Evolutionary conservation across 2,329 filamentous ascomycete genomes (phyloP), one percentile per base, ranked within the genome.

Genomic region (Trichothecium sympodiale): DNA sequence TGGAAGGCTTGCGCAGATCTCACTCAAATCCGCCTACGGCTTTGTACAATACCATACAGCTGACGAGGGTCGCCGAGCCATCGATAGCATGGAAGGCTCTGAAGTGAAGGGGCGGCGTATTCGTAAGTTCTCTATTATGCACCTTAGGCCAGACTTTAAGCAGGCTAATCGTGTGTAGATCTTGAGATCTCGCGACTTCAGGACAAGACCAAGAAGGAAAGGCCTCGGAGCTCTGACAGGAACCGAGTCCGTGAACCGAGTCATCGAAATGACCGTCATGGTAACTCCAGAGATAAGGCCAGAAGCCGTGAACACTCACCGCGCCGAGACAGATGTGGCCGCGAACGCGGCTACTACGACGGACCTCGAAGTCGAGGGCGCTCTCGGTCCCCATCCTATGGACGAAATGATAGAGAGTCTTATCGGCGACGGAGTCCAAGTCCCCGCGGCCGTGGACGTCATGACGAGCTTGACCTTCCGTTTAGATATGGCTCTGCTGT

Each of bases 1-100:
- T 53, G 91, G 91, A 36, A 80, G 80, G 41, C 67, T 98, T 32
- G 89, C 88, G 2, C 91, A 98, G 55, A 91, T 96, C 41, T 94
- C 87, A 1, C 85, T 96, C 48, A 96, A 96, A 58, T 87, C 91
- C 45, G 88, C 88, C 2, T 96, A 94, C 58, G 91, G 91, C 2
- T 98, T 96, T 53, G 87, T 96, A 26, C 91, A 96, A 54, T 98
- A 93, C 46, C 71, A 94, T 29, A 80, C 85, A 20, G 64, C 78
- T 4, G 67, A 72, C 3, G 80, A 89, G 50, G 94, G 87, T 44
- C 67, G 73, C 38, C 67, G 69, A 31, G 89, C 89, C 4, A 71
- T 96, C 47, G 69, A 82, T 26, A 70, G 71, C 26, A 77, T 95
- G 41, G 85, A 96, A 57, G 86, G 84, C 8, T 73, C 77, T 29